Conservation (phyloP, 2,329 filamentous ascomycete genomes). For the Beauveria varroae region DNA sequence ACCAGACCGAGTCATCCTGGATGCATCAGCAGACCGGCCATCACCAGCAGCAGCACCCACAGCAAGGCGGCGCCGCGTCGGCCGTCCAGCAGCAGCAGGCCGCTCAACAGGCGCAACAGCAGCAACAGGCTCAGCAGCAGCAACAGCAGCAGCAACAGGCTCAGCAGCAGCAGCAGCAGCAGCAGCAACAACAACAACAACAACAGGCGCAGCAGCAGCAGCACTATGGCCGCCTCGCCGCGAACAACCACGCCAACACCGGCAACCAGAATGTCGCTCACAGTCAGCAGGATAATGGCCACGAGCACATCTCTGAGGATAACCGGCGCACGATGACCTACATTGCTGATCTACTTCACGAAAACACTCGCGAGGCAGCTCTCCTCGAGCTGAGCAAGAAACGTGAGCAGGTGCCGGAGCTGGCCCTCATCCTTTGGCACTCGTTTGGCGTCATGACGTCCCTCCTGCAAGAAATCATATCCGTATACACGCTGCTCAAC, state of each 20-base stretch:
- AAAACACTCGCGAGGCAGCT: slow-evolving; percentile 79
- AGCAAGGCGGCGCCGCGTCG: slow-evolving; percentile 46
- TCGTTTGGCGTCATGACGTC: slow-evolving; percentile 99
- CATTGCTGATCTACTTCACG: slow-evolving; percentile 85
- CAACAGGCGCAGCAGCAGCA: slow-evolving; percentile 41
- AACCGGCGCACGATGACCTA: slow-evolving; percentile 88
- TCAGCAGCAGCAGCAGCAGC: slow-evolving; percentile 45
- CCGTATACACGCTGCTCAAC: slow-evolving; percentile 93
- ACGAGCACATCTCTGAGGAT: slow-evolving; percentile 75
- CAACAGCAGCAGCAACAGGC: slow-evolving; percentile 29
- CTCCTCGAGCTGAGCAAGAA: slow-evolving; percentile 97
- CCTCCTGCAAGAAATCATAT: slow-evolving; percentile 95
- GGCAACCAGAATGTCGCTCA: slow-evolving; percentile 37
- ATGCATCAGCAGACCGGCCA: slow-evolving; percentile 59
- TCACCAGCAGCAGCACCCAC: slow-evolving; percentile 43
- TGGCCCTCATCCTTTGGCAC: slow-evolving; percentile 95
- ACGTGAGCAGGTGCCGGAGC: slow-evolving; percentile 91
- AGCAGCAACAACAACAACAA: neutral
- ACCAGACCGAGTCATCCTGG: slow-evolving; percentile 56
- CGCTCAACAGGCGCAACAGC: slow-evolving; percentile 14
- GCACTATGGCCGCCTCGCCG: slow-evolving; percentile 68
- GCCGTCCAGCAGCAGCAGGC: slow-evolving; percentile 41
- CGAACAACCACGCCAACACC: slow-evolving; percentile 48
- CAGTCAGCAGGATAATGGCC: slow-evolving; percentile 38
- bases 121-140: neutral